Percentiles rank a stretch among this genome's conserved stretches.
Conservation (phyloP, 305 asterid species). For the Nicotiana rustica region DNA sequence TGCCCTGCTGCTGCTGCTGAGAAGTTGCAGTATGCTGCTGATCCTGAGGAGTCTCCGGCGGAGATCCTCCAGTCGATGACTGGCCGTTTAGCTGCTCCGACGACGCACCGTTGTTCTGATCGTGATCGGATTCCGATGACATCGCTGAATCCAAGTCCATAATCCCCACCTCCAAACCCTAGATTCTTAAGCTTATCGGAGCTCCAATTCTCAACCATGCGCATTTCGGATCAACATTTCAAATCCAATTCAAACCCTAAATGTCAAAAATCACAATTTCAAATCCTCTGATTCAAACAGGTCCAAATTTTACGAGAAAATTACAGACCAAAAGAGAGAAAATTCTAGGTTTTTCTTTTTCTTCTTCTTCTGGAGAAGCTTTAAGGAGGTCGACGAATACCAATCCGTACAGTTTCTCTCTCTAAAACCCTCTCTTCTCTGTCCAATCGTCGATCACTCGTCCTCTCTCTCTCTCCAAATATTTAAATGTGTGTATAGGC, state of each 20-base stretch:
- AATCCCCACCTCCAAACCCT: slow-evolving; percentile 54
- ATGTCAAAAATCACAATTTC: slow-evolving; percentile 28
- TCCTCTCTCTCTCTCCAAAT: background rate
- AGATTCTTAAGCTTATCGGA: slow-evolving; percentile 60
- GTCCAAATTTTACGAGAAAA: background rate
- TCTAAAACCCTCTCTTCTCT: slow-evolving; percentile 13
- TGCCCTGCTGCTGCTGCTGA: slow-evolving; percentile 43
- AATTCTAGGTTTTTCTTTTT: slow-evolving; percentile 19
- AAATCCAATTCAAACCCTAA: slow-evolving; percentile 38
- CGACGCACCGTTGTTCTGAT: slow-evolving; percentile 44
- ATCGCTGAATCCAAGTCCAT: slow-evolving; percentile 78
- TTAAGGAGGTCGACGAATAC: slow-evolving; percentile 26
- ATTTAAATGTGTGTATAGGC: background rate
- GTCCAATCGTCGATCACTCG: slow-evolving; percentile 28
- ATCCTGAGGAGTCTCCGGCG: slow-evolving; percentile 49
- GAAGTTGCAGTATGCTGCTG: slow-evolving; percentile 48
- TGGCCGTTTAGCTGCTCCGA: slow-evolving; percentile 54
- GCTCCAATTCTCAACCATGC: slow-evolving; percentile 55
- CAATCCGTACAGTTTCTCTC: slow-evolving; percentile 24
- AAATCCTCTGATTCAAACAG: slow-evolving; percentile 30
- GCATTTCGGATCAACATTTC: slow-evolving; percentile 48
- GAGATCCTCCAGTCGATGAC: slow-evolving; percentile 39
- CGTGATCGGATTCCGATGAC: slow-evolving; percentile 65
- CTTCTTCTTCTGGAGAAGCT: background rate
- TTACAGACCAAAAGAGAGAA: slow-evolving; percentile 18